Evolutionary conservation across 2,329 filamentous ascomycete genomes (phyloP), one percentile per base, ranked within the genome.

Genomic region (Aureobasidium leucospermi): DNA sequence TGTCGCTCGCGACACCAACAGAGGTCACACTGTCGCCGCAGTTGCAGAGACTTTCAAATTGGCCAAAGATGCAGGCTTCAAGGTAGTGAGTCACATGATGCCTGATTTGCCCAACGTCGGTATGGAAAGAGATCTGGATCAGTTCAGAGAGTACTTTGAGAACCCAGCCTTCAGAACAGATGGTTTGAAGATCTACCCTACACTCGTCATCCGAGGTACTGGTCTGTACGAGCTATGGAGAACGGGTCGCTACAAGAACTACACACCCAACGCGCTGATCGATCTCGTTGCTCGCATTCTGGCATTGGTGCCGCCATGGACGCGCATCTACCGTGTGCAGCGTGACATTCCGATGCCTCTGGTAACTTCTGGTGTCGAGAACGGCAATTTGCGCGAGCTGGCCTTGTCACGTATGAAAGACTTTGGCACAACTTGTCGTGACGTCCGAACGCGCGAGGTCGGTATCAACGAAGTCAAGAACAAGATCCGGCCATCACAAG

Each of bases 31-130:
- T 0, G 94, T 99, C 28, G 90, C 91, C 6, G 85, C 95, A 1
- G 94, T 99, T 0, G 93, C 91, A 32, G 92, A 99, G 75, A 99
- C 94, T 0, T 99, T 99, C 72, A 95, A 89, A 66, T 80, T 96
- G n/a, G 86, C 94, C 64, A 99, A 99, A 75, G 95, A 99, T 73
- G 91, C 95, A 6, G 94, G 94, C 0, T 99, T 96, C 82, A 99
- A 99, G 74, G 94, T 99, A 0, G 94, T 99, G 63, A 96, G 90
- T 65, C 94, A 99, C 76, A 99, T 99, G 94, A 99, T 99, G 94
- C 94, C 94, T 1, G 94, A 99, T 71, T 76, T 99, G 49, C 94
- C 94, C 3, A 99, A 99, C 68, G 94, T 99, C 2, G 94, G 94
- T 60, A 96, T 97, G 89, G 95, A 99, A 75, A 87, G 94, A 67